Base-by-base conservation (phyloP, 495 filamentous ascomycete genomes). In the Cercophora samala region DNA sequence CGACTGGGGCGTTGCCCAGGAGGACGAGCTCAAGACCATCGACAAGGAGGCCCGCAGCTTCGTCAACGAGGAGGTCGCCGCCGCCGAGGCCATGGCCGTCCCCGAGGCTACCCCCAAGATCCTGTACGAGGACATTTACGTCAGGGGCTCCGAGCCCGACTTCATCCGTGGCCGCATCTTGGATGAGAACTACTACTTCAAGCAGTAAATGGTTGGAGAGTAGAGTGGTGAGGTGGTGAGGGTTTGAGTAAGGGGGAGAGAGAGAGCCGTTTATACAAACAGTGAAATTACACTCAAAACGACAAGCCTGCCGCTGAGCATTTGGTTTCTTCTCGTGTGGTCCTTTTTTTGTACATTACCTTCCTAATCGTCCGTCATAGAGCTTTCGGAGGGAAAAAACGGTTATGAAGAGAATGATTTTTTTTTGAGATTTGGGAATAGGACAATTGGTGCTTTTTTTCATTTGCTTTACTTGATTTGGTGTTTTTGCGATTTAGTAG, bases 61-160 rank as follows among this genome's bases (percentile, higher is more conserved):
- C 73, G 92, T 99, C 75, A 93, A 96, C 78, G 88, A 87, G 72
- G 95, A 99, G 86, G 94, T 97, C 19, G 89, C 88, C 65, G 84
- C 87, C 75, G 95, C 95, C 37, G 96, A 98, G 87, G 81, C 85
- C 72, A 97, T 97, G 90, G 74, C 86, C 52, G 78, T 82, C 54
- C 95, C 95, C 42, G 93, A 97, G 8, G 75, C 86, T 64, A 93
- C 83, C 64, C 76, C 86, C 22, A 86, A 93, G 78, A 93, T 91
- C 68, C 83, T 99, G 69, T 99, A 85, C 77, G 94, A 98, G 89
- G 96, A 98, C 78, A 96, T 97, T 78, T 99, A 98, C 81, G 96
- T 97, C 70, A 82, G 85, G 67, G 95, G 95, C 58, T 88, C 86
- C 71, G 96, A 99, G 86, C 95, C 96, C 63, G 81, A 86, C 72